A percentile compares a stretch with the other conserved stretches of the same genome.
These are phyloP conservation scores for Aspergillus hortae DNA, from an alignment of 2,329 filamentous ascomycete species.

Conservation along the genomic window DNA sequence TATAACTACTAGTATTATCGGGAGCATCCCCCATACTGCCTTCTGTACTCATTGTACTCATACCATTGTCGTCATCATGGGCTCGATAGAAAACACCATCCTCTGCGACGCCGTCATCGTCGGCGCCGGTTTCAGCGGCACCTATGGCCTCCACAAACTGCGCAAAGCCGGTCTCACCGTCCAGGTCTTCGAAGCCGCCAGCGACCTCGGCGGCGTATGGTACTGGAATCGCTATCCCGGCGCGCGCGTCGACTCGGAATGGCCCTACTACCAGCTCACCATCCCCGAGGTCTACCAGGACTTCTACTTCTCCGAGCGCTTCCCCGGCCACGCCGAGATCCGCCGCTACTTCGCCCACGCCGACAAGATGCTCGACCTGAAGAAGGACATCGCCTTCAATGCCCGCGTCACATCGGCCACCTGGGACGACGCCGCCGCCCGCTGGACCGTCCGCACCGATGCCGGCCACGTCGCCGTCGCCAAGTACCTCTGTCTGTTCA, in stretches of 20 bases:
- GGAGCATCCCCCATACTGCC: too few species aligned
- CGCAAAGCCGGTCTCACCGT: conserved; percentile 35
- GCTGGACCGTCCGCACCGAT: conserved; percentile 46
- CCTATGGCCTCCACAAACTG: conserved; percentile 35
- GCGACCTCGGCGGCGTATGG: not conserved
- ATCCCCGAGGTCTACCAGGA: conserved; percentile 47
- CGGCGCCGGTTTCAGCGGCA: conserved; percentile 39
- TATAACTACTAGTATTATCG: too few species aligned
- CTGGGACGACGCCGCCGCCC: conserved; percentile 34
- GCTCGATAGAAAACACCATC: conserved; percentile 19
- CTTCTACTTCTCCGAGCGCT: conserved; percentile 42
- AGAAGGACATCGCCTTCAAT: conserved; percentile 46
- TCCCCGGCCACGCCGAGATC: conserved; percentile 35
- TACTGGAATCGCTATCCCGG: conserved; percentile 1
- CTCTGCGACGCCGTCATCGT: conserved; percentile 45
- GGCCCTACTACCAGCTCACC: conserved; percentile 20
- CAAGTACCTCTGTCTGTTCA: conserved; percentile 50
- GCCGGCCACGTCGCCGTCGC: conserved; percentile 40
- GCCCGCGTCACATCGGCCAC: conserved; percentile 16
- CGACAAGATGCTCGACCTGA: conserved; percentile 42
- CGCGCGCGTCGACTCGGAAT: not conserved
- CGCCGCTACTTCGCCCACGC: conserved; percentile 47
- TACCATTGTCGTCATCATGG: not conserved
- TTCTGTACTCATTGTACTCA: not conserved
- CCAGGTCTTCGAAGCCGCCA: conserved; percentile 38